Conservation (phyloP, 2,329 filamentous ascomycete species). For the Onygenales sp. region DNA sequence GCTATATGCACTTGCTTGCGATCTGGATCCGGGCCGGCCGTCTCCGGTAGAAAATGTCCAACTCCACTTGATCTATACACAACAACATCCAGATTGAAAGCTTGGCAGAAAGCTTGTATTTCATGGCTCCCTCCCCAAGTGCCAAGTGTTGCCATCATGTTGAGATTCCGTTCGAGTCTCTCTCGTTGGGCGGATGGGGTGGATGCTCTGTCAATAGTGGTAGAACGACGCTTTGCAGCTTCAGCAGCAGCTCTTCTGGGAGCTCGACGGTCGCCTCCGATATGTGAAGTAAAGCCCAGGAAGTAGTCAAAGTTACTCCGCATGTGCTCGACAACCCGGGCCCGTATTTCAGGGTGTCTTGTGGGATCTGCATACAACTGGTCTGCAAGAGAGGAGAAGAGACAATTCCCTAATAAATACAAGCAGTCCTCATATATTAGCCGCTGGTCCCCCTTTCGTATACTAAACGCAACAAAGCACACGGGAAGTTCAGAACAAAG, state of each 20-base stretch:
- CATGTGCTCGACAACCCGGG: conserved; percentile 53
- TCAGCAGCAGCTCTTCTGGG: conserved; percentile 41
- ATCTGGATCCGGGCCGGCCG: conserved; percentile 27
- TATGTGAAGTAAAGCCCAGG: conserved; percentile 51
- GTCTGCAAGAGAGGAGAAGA: conserved; percentile 59
- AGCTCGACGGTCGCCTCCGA: conserved; percentile 48
- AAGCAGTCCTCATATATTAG: not conserved
- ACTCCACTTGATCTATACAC: conserved; percentile 43
- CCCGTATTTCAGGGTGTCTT: conserved; percentile 49
- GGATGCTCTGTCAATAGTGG: conserved; percentile 39
- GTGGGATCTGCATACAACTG: conserved; percentile 55
- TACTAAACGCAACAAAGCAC: conserved; percentile 5
- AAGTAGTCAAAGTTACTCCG: conserved; percentile 51
- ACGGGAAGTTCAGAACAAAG: conserved; percentile 8
- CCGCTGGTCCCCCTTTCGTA: not conserved
- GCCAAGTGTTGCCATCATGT: conserved; percentile 50
- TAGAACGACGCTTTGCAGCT: conserved; percentile 40
- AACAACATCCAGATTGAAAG: conserved; percentile 52
- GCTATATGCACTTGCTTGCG: conserved; percentile 46
- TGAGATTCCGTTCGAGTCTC: conserved; percentile 49
- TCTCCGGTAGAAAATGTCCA: conserved; percentile 33
- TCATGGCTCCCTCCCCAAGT: conserved; percentile 60
- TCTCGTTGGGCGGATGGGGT: conserved; percentile 47
- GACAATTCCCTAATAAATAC: conserved; percentile 50
- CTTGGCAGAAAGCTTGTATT: conserved; percentile 55